Conservation (phyloP, 306 rosid species). For the Vigna nakashimae region DNA sequence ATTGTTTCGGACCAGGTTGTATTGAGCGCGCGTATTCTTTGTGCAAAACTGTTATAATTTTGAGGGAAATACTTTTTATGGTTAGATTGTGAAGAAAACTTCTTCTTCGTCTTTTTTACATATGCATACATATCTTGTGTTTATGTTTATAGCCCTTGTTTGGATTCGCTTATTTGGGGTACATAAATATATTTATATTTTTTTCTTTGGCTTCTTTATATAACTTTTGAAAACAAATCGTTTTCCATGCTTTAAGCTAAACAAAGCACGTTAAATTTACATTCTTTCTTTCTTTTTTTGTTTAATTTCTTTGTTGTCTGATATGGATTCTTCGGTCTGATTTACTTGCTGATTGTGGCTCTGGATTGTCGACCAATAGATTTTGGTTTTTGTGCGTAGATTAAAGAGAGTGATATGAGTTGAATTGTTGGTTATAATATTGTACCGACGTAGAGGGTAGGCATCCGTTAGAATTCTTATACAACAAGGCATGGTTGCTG, state of each 20-base stretch:
- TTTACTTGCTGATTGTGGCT: background rate
- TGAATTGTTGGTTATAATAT: constrained; percentile 25
- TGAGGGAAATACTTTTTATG: background rate
- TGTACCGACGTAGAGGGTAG: background rate
- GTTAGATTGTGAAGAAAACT: constrained; percentile 9
- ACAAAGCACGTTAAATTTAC: background rate
- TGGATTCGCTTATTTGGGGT: background rate
- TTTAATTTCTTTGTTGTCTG: constrained; percentile 31
- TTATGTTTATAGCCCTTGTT: background rate
- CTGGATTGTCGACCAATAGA: constrained; percentile 39
- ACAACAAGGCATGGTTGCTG: constrained; percentile 3
- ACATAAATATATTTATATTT: background rate
- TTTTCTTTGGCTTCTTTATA: background rate
- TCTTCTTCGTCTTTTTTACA: background rate
- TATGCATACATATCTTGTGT: background rate
- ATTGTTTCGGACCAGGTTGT: constrained; percentile 22
- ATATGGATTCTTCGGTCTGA: constrained; percentile 28
- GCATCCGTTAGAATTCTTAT: background rate
- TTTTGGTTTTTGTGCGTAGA: constrained; percentile 38
- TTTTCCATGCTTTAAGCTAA: constrained; percentile 6
- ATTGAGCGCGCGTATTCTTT: constrained; percentile 34
- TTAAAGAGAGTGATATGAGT: constrained; percentile 20
- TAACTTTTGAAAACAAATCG: background rate
- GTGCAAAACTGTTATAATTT: constrained; percentile 16
- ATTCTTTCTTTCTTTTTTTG: background rate